Conservation (phyloP, 805 yeast species). For the Metschnikowia arizonensis region DNA sequence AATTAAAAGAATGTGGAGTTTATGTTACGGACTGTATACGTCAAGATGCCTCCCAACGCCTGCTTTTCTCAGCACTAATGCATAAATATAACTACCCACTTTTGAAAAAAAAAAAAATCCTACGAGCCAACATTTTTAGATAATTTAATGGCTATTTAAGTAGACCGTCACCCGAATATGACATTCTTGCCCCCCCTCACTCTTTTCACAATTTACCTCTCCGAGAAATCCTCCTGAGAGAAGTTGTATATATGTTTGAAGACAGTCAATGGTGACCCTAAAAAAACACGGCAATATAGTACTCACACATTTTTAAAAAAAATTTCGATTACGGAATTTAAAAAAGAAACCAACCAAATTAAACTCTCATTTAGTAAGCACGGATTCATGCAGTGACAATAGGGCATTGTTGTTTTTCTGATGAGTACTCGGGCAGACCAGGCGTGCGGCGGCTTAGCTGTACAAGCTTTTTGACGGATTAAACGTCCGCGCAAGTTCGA, state of each 20-base stretch:
- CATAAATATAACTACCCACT: neutral
- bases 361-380: neutral
- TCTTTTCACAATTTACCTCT: no score
- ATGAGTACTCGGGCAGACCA: neutral
- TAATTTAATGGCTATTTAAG: neutral
- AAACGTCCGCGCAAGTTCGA: neutral
- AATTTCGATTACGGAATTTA: neutral
- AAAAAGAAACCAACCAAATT: neutral
- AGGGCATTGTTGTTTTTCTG: neutral
- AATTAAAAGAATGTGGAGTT: constrained; percentile 1
- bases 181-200: no score
- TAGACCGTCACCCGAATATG: neutral
- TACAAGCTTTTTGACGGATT: neutral
- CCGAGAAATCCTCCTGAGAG: neutral
- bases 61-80: neutral
- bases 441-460: constrained; percentile 2
- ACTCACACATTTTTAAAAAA: neutral
- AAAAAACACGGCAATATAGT: neutral
- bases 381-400: constrained; percentile 1
- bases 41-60: constrained; percentile 1
- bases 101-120: no score
- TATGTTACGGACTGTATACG: constrained; percentile 1
- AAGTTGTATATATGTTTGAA: neutral
- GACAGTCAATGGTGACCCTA: neutral
- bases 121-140: neutral